Evolutionary conservation across 1,284 basidiomycete species (phyloP).

Genomic region (Boletus mariae): DNA sequence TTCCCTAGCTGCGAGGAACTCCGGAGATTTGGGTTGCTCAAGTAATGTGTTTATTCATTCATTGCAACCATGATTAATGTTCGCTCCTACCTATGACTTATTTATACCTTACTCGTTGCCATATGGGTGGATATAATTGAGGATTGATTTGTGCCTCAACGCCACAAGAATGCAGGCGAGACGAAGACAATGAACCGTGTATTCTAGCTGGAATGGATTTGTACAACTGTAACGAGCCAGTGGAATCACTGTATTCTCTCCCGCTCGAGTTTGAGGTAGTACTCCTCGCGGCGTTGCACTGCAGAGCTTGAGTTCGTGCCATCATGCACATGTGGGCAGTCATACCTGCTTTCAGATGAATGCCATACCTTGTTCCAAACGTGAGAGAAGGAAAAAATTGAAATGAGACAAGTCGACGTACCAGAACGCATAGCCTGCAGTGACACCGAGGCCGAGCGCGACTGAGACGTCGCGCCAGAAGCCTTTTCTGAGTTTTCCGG

Average conservation of each 20-base stretch:
- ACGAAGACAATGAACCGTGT: conserved; percentile 5
- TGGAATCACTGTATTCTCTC: conserved; percentile 33
- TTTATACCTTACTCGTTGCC: conserved; percentile 25
- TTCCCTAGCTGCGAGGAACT: conserved; percentile 76
- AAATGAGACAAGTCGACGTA: conserved; percentile 36
- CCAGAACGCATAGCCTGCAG: conserved; percentile 77
- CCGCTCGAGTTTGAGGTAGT: conserved; percentile 78
- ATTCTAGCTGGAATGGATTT: conserved; percentile 15
- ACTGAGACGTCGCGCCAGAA: conserved; percentile 78
- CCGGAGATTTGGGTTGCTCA: conserved; percentile 51
- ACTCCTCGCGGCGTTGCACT: conserved; percentile 81
- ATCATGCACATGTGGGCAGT: conserved; percentile 13
- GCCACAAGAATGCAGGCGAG: conserved; percentile 18
- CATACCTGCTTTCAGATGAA: conserved; percentile 72
- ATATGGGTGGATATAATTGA: background rate
- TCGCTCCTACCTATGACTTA: conserved; percentile 18
- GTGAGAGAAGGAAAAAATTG: conserved; percentile 20
- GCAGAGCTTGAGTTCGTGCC: conserved; percentile 20
- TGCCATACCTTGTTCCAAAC: conserved; percentile 61
- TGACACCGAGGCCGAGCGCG: conserved; percentile 68
- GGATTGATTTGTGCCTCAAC: conserved; percentile 1
- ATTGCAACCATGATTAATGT: conserved; percentile 7
- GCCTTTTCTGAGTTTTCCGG: conserved; percentile 84
- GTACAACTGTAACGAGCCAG: conserved; percentile 8
- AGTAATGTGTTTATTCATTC: conserved; percentile 22